phyloP scores from a whole-genome alignment of 1,284 basidiomycete species.

The Blastosporella zonata region DNA sequence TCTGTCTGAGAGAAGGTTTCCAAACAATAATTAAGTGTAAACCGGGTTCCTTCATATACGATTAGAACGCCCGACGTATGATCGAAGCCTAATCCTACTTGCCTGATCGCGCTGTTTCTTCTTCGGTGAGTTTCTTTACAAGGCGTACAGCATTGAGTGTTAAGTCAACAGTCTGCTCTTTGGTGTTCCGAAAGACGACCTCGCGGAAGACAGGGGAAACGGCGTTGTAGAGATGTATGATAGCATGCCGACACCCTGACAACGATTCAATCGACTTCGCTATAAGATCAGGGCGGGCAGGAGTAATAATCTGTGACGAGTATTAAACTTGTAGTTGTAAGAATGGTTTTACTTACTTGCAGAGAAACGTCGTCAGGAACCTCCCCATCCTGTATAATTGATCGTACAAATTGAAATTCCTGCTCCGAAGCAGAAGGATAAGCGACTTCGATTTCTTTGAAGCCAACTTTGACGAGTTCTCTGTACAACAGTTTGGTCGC shows the following conservation, averaged over 20 bases:
- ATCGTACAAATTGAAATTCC: slow-evolving; percentile 82
- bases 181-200: slow-evolving; percentile 84
- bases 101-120: slow-evolving; percentile 51
- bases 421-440: slow-evolving; percentile 88
- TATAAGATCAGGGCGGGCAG: slow-evolving; percentile 84
- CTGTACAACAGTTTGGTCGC: slow-evolving; percentile 6
- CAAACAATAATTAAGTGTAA: slow-evolving; percentile 89
- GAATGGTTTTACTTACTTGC: slow-evolving; percentile 56
- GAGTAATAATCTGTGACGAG: slow-evolving; percentile 68
- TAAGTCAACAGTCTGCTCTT: slow-evolving; percentile 78
- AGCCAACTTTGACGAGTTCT: slow-evolving; percentile 72
- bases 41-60: slow-evolving; percentile 52
- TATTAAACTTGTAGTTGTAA: slow-evolving; percentile 10
- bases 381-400: slow-evolving; percentile 67
- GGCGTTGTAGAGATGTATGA: slow-evolving; percentile 94
- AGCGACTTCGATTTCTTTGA: slow-evolving; percentile 90
- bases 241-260: slow-evolving; percentile 78
- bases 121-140: slow-evolving; percentile 70
- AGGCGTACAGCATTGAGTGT: slow-evolving; percentile 80
- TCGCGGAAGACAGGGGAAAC: slow-evolving; percentile 83
- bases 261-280: slow-evolving; percentile 79
- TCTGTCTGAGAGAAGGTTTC: slow-evolving; percentile 93
- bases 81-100: no score
- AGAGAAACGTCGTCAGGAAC: slow-evolving; percentile 88
- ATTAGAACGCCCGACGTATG: neutral